A percentile compares a stretch with the other conserved stretches of the same genome.
Evolutionary conservation across 139 green algal species (phyloP).

Genomic region (Tetradesmus lagerheimii): DNA sequence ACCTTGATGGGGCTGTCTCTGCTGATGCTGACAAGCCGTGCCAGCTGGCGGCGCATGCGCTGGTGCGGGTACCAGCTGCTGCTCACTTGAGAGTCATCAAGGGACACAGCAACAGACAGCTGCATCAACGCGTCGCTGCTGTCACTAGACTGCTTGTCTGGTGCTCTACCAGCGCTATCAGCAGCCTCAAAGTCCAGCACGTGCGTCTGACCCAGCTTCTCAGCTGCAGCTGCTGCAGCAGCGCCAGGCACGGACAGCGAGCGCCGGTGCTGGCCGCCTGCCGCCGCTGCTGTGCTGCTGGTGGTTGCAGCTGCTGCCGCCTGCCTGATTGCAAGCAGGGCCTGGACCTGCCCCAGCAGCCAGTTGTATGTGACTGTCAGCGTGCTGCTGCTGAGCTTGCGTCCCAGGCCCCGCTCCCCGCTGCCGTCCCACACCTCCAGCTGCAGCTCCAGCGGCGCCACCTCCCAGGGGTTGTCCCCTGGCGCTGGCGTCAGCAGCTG

Average conservation of each 20-base stretch:
- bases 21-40: conserved; percentile 14
- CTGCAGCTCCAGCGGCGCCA: conserved; percentile 52
- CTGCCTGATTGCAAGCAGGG: conserved; percentile 31
- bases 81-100: conserved; percentile 48
- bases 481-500: conserved; percentile 61
- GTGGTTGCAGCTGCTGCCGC: conserved; percentile 4
- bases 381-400: conserved; percentile 44
- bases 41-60: neutral
- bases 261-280: neutral
- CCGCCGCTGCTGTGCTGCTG: neutral
- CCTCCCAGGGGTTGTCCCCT: conserved; percentile 62
- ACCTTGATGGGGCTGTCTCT: neutral
- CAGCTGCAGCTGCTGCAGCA: conserved; percentile 11
- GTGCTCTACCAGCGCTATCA: neutral
- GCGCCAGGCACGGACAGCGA: neutral
- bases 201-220: neutral
- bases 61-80: conserved; percentile 49
- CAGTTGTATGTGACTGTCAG: conserved; percentile 52
- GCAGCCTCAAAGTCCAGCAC: neutral
- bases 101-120: conserved; percentile 23
- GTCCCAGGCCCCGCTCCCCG: conserved; percentile 46
- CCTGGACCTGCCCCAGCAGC: conserved; percentile 50
- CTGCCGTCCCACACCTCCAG: conserved; percentile 59
- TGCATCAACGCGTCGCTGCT: conserved; percentile 15
- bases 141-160: neutral